Evolutionary conservation across 208 protist species (phyloP).

Genomic region (Angomonas ambiguus): DNA sequence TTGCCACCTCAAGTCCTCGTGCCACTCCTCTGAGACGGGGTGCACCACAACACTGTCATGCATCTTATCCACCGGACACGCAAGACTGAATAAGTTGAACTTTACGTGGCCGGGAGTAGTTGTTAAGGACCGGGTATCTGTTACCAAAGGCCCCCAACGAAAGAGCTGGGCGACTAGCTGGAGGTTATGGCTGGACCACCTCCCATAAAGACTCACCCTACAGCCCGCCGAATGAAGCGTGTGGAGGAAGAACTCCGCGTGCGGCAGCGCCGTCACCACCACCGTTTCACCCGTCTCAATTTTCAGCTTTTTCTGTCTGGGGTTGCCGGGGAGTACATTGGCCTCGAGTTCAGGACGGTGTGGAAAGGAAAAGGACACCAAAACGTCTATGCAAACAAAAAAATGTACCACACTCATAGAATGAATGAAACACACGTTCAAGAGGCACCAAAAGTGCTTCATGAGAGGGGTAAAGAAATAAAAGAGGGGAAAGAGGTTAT

Average conservation of each 20-base stretch:
- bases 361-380: slow-evolving; percentile 32
- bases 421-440: slow-evolving; percentile 11
- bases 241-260: slow-evolving; percentile 58
- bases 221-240: slow-evolving; percentile 52
- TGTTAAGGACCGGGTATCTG: slow-evolving; percentile 30
- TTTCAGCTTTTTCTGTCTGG: slow-evolving; percentile 20
- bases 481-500: no score
- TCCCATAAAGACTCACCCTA: slow-evolving; percentile 41
- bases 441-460: neutral
- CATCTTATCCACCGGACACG: slow-evolving; percentile 18
- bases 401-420: slow-evolving; percentile 44
- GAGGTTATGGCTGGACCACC: slow-evolving; percentile 40
- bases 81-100: slow-evolving; percentile 33
- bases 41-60: slow-evolving; percentile 39
- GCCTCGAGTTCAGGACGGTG: slow-evolving; percentile 15
- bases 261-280: slow-evolving; percentile 41
- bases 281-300: slow-evolving; percentile 21
- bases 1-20: slow-evolving; percentile 30
- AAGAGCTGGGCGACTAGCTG: slow-evolving; percentile 31
- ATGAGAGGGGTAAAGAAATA: neutral
- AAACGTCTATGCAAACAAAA: slow-evolving; percentile 56
- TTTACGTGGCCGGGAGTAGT: slow-evolving; percentile 23
- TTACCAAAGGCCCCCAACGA: slow-evolving; percentile 39
- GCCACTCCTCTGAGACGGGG: slow-evolving; percentile 20
- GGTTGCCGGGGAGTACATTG: slow-evolving; percentile 31